Base-by-base conservation (phyloP, 148 eudicot genomes). In the Linanthus parryae region DNA sequence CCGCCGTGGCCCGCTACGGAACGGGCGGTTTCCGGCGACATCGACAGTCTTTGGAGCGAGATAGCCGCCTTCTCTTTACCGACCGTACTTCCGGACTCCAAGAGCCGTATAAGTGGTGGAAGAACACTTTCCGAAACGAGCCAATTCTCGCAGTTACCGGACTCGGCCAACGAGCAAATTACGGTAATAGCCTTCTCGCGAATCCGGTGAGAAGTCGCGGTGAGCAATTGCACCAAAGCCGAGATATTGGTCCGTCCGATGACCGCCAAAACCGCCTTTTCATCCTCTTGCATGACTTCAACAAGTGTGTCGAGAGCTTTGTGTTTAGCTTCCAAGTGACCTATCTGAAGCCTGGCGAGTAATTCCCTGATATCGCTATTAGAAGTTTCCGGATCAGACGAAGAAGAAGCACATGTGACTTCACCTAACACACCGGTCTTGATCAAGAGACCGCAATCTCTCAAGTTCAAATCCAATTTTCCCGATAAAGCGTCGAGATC, bases 311-410 rank as follows among this genome's bases (percentile, higher is more conserved):
- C 95, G 2, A 92, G 88, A 28, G 99, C 96, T 57, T 55, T 77
- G 36, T 80, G 85, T 31, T 92, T 92, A 5, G 96, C 78, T 57
- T 92, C 96, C 56, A 84, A 63, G 58, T 92, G 81, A 16, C 99
- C 99, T 2, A 92, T 92, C 45, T 88, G 96, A 63, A 92, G 95
- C 44, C 99, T 67, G 5, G 99, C 99, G 22, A 92, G 81, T 54
- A 92, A 61, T 67, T 92, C 96, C 60, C 72, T 67, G 17, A 77
- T 53, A 33, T 57, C 62, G 22, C 58, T 34, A 38, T 58, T 62
- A 2, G 65, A 40, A 26, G 46, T 61, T 46, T 83, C 91, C 0
- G 82, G 61, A 31, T 75, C 81, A 0, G 68, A 25, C 2, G 79
- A 74, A 30, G 79, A 66, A 13, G 36, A 48, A 48, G 36, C 25